Base-by-base conservation (phyloP, 1,284 basidiomycete species). In the Sutorius eximius region DNA sequence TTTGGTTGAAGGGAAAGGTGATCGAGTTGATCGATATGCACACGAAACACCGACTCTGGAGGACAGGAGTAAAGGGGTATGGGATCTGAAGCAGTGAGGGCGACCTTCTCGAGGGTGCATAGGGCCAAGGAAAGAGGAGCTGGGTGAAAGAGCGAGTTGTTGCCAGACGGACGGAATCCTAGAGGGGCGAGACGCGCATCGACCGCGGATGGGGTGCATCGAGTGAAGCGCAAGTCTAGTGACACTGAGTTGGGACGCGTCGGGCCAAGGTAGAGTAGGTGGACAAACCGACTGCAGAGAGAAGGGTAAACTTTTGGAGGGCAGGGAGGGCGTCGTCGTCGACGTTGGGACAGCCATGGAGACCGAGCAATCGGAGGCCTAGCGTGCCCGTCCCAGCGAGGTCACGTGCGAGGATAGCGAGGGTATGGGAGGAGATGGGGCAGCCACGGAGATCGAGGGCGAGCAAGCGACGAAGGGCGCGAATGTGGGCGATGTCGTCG, bases 371-470 rank as follows among this genome's bases (percentile, higher is more conserved):
- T 15, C 79, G 65, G 32, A 81, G 67, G 8, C 68, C 64, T 72
- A 77, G 75, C 5, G 74, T 70, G 3, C 78, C 79, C 5, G 56
- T 47, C 34, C 57, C 53, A 37, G 16, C 36, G 29, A 80, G 65
- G 22, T 64, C 61, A 5, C 66, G 66, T 3, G 77, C 67, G 16
- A 86, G 73, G 3, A 69, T 57, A 36, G 71, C 72, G 45, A 91
- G 65, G 10, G 80, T 85, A 60, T 79, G 75, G 2, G 79, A 61
- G 3, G 81, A 78, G 22, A 91, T 62, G 1, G 56, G 30, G 2
- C 85, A 85, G 4, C 67, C 69, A 54, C 81, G 82, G 12, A 81
- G 76, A 66, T 90, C 85, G n/a, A 90, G 71, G 0, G 82, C 87
- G 40, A 72, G 63, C 20, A 90, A 73, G 5, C 73, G 73, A 59